A percentile compares a stretch with the other conserved stretches of the same genome.
These are phyloP conservation scores for Saturnispora quitensis DNA, from an alignment of 805 yeast species.

Conservation along the genomic window DNA sequence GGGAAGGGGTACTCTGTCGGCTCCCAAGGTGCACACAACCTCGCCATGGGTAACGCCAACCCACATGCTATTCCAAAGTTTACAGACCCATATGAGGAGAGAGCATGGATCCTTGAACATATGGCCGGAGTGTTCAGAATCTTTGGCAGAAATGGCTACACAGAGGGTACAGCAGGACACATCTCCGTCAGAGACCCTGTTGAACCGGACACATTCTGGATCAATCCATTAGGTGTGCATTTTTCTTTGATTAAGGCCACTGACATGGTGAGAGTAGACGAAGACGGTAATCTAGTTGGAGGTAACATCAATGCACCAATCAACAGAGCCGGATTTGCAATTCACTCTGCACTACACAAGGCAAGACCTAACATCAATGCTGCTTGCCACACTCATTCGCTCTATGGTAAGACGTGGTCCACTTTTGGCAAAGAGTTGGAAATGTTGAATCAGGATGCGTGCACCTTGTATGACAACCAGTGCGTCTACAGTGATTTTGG, in stretches of 20 bases:
- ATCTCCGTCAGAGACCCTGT: constrained; percentile 80
- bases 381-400: constrained; percentile 64
- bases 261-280: constrained; percentile 57
- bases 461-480: constrained; percentile 57
- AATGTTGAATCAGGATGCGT: constrained; percentile 74
- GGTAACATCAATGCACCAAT: constrained; percentile 38
- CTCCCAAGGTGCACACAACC: constrained; percentile 50
- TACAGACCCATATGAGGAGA: constrained; percentile 37
- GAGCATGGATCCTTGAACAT: constrained; percentile 55
- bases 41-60: constrained; percentile 44
- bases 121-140: constrained; percentile 82
- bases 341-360: constrained; percentile 58
- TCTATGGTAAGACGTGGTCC: constrained; percentile 56
- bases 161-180: constrained; percentile 81
- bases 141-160: constrained; percentile 68
- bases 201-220: constrained; percentile 76
- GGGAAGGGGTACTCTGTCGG: constrained; percentile 34
- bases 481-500: constrained; percentile 63
- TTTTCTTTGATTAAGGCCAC: constrained; percentile 51
- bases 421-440: constrained; percentile 59
- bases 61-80: constrained; percentile 48
- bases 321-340: constrained; percentile 63
- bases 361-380: constrained; percentile 65
- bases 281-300: constrained; percentile 53
- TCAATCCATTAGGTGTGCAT: constrained; percentile 79